Base-by-base conservation (phyloP, 208 protist genomes). In the Jaenimonas drosophilae region DNA sequence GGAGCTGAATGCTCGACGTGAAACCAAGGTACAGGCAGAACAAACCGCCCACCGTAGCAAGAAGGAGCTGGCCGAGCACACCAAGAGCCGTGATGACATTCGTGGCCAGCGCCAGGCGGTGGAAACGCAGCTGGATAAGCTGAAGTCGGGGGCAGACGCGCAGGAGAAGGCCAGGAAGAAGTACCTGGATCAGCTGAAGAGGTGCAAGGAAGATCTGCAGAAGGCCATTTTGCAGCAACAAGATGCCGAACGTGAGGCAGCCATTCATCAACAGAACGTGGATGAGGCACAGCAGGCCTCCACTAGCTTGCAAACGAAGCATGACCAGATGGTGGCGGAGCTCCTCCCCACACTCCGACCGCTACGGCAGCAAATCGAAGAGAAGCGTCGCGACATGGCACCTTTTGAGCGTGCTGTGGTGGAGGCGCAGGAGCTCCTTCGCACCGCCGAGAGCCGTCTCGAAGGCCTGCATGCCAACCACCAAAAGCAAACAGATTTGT, bases 331-430 rank as follows among this genome's bases (percentile, higher is more conserved):
- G 34, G 83, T 70, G 16, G 73, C 94, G 27, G 54, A 60, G 9
- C 73, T 98, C 27, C 75, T 94, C 23, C 71, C 63, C 7, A 62
- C 68, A 42, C 70, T 88, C 43, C 62, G 70, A 0, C 70, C 79
- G 1, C 67, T 99, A 14, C 90, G 96, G 25, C 64, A 81, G 36
- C 54, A 93, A 52, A 73, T 98, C 30, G 97, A 98, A 49, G 72
- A 71, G 32, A 91, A 89, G 59, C 91, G 94, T 54, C 65, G 88
- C 27, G 70, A 76, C 17, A 53, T 97, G 24, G 78, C 90, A 11
- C 96, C 95, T 16, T 95, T 71, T 44, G 86, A 90, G 42, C 72
- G 70, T 7, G 72, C 84, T 36, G 74, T 93, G 11, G 70, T 67
- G 4, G 72, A 82, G 46, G 77, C 80, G 0, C 61, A 44, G 19